Conservation (phyloP, 83 land plant species). For the Isoetes engelmannii region DNA sequence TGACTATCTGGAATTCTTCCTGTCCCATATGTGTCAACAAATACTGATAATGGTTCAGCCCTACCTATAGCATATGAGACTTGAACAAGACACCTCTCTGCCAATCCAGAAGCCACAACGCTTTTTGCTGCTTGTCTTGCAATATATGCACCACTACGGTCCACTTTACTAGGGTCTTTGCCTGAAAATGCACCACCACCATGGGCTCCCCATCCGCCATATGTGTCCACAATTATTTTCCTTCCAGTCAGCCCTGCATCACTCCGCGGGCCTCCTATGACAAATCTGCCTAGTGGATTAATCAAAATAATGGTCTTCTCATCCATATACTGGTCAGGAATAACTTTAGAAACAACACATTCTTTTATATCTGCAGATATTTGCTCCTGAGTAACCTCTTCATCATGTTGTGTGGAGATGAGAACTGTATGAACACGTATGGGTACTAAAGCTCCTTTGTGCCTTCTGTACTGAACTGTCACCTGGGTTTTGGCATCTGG, state of each 20-base stretch:
- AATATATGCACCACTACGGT: conserved; percentile 59
- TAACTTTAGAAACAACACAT: conserved; percentile 34
- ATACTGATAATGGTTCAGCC: conserved; percentile 52
- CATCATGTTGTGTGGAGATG: conserved; percentile 64
- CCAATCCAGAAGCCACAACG: conserved; percentile 52
- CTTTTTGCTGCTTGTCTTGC: conserved; percentile 61
- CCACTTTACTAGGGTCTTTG: conserved; percentile 19
- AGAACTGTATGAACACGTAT: conserved; percentile 51
- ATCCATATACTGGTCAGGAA: conserved; percentile 44
- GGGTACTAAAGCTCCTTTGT: conserved; percentile 52
- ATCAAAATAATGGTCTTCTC: conserved; percentile 59
- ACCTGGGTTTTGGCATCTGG: conserved; percentile 61
- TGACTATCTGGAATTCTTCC: conserved; percentile 51
- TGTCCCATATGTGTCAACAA: conserved; percentile 54
- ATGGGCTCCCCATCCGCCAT: conserved; percentile 21
- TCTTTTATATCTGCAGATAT: conserved; percentile 44
- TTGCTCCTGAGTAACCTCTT: conserved; percentile 50
- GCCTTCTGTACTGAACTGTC: conserved; percentile 56
- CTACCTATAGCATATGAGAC: conserved; percentile 61
- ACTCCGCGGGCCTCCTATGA: conserved; percentile 60
- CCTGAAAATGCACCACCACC: conserved; percentile 20
- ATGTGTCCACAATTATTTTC: conserved; percentile 16
- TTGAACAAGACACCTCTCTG: conserved; percentile 52
- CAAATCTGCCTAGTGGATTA: conserved; percentile 56
- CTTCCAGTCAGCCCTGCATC: conserved; percentile 35